Base-by-base conservation (phyloP, 2,329 filamentous ascomycete species). In the Beauveria asiatica region DNA sequence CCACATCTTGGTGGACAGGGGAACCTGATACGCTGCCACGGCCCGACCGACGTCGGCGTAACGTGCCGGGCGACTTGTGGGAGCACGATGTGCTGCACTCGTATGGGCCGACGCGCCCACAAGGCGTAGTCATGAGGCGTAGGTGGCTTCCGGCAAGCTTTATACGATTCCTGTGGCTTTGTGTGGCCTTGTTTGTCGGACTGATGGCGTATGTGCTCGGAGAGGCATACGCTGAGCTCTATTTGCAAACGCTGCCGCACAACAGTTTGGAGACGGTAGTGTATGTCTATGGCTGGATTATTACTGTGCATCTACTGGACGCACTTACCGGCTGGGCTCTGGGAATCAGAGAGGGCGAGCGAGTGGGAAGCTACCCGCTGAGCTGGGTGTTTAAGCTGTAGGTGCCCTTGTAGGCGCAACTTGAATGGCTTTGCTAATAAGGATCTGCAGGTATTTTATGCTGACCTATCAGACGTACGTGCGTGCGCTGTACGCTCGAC, bases 391-490 rank as follows among this genome's bases (percentile, higher is more conserved):
- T 88, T 67, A 88, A 88, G 70, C 77, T 88, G 81, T 86, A 69
- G 73, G 81, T 73, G 41, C 19, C 19, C 17, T 19, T 45, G 5
- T 7, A 13, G 21, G 25, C 49, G 11, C 27, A 17, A 7, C 37
- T 7, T 46, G 19, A 16, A 41, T 21, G n/a, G 9, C 25, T 16
- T 16, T 13, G 33, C 37, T 45, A 45, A 60, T 21, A 8, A 1
- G 1, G 39, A 21, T 13, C 23, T 11, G 13, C 64, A 83, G 81
- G 52, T 87, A 86, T 70, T 87, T 86, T 69, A 83, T 83, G 76
- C 73, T 88, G 56, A 88, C 85, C 6, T 88, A 88, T 70, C 85
- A 88, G 72, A 88, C 85, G 5, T 88, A 88, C 71, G 85, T 88
- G 13, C 83, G 85, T 57, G 84, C 85, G 11, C 72, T 88, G 61